A percentile compares a stretch with the other conserved stretches of the same genome.
Evolutionary conservation across 2,329 filamentous ascomycete genomes (phyloP).

Genomic region (Pseudopyrenochaeta lycopersici): DNA sequence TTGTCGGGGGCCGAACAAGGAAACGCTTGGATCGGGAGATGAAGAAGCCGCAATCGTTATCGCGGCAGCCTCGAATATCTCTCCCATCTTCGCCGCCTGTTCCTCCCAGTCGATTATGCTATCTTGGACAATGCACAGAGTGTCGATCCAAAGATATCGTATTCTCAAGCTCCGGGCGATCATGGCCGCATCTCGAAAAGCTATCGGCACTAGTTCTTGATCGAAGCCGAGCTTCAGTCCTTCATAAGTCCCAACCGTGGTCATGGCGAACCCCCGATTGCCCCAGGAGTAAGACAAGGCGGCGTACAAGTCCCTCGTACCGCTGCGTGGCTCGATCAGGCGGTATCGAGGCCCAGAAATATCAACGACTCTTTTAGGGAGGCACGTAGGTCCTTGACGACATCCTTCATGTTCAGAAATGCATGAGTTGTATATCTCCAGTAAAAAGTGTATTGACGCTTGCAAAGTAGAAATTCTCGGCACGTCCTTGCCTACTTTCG

Average conservation of each 20-base stretch:
- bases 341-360: not conserved
- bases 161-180: no score
- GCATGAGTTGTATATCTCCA: not conserved
- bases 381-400: not conserved
- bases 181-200: no score
- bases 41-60: constrained; percentile 7
- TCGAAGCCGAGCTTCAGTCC: not conserved
- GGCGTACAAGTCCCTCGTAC: not conserved
- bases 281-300: not conserved
- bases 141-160: no score
- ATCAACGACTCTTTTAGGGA: not conserved
- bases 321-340: not conserved
- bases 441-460: not conserved
- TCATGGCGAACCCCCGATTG: not conserved
- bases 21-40: not conserved
- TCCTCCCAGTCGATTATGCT: no score
- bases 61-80: constrained; percentile 2
- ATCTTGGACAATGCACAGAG: no score
- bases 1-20: not conserved
- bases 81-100: constrained; percentile 4
- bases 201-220: not conserved
- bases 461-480: not conserved
- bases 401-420: not conserved
- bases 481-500: not conserved
- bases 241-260: not conserved